Evolutionary conservation across 352 stramenopile genomes (phyloP), one percentile per base, ranked within the genome.

Genomic region (Globisporangium perplexum): DNA sequence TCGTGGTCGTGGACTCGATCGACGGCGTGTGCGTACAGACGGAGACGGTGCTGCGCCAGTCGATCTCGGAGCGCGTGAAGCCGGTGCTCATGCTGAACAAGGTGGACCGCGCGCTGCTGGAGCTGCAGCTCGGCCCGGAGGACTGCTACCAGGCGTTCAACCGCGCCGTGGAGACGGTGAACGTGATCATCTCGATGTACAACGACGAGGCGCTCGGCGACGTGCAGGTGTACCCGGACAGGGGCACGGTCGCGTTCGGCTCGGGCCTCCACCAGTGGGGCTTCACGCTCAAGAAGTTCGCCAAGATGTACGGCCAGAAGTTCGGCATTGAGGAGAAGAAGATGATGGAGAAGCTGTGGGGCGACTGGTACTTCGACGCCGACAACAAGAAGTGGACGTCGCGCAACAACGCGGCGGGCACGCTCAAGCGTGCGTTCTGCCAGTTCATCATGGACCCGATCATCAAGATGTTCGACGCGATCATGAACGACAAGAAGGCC

Each of bases 71-170:
- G 77, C 93, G 96, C 76, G 96, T 99, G 47, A 96, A 95, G 69
- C 97, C 97, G 35, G 93, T 98, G 71, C 90, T 99, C 35, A 99
- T 99, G 96, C 92, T 99, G 43, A 99, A 99, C 95, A 99, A 99
- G 86, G 95, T 99, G 26, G 97, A 99, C 83, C 96, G 96, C 63
- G 95, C 95, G 47, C 82, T 99, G 51, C 80, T 99, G 6, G 97
- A 99, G 85, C 79, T 99, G 39, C 95, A 99, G 71, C 86, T 99
- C 43, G 92, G 97, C 65, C 95, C 97, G 22, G 97, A 99, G 77
- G 97, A 99, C 69, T 96, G 98, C 63, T 99, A 99, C 91, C 95
- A 99, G 77, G 96, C 95, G 59, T 99, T 99, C 70, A 92, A 93
- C 56, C 93, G 96, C 72, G 83, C 96, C 54, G 98, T 99, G 70